These are phyloP conservation scores for Trichoderma semiorbis DNA, from an alignment of 2,329 filamentous ascomycete genomes.

Conservation along the genomic window DNA sequence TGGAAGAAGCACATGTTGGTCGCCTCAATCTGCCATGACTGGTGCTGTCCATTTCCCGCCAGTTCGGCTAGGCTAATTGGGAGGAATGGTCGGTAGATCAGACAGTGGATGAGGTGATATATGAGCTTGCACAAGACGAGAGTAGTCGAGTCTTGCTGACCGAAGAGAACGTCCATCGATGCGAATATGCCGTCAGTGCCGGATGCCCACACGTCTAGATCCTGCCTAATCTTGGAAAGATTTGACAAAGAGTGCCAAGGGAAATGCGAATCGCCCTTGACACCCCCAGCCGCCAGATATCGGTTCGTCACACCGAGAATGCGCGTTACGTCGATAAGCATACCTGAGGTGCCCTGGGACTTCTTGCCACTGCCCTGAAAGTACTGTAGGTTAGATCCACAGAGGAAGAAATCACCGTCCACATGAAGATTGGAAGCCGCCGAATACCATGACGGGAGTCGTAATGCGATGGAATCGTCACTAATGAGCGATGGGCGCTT, in stretches of 20 bases:
- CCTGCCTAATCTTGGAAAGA: slow-evolving; percentile 79
- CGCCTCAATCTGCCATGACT: slow-evolving; percentile 89
- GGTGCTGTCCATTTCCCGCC: slow-evolving; percentile 75
- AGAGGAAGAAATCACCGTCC: slow-evolving; percentile 79
- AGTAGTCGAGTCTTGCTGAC: slow-evolving; percentile 72
- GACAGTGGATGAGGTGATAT: slow-evolving; percentile 81
- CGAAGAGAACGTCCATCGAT: slow-evolving; percentile 70
- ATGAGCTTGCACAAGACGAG: slow-evolving; percentile 81
- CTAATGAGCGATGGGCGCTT: slow-evolving; percentile 76
- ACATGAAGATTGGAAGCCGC: slow-evolving; percentile 58
- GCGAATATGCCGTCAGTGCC: slow-evolving; percentile 77
- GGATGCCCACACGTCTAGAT: slow-evolving; percentile 80
- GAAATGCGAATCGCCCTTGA: slow-evolving; percentile 86
- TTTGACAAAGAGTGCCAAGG: slow-evolving; percentile 86
- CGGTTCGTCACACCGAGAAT: slow-evolving; percentile 80
- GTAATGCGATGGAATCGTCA: slow-evolving; percentile 71
- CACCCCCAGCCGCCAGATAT: slow-evolving; percentile 79
- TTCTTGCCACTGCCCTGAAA: slow-evolving; percentile 66
- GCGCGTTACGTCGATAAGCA: slow-evolving; percentile 80
- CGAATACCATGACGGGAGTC: slow-evolving; percentile 71
- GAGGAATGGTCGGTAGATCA: slow-evolving; percentile 83
- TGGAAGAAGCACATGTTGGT: slow-evolving; percentile 84
- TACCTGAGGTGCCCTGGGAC: slow-evolving; percentile 70
- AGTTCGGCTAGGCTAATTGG: slow-evolving; percentile 81
- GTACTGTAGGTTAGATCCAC: slow-evolving; percentile 72